These are phyloP conservation scores for Polyplosphaeria fusca DNA, from an alignment of 495 filamentous ascomycete species.

Conservation along the genomic window DNA sequence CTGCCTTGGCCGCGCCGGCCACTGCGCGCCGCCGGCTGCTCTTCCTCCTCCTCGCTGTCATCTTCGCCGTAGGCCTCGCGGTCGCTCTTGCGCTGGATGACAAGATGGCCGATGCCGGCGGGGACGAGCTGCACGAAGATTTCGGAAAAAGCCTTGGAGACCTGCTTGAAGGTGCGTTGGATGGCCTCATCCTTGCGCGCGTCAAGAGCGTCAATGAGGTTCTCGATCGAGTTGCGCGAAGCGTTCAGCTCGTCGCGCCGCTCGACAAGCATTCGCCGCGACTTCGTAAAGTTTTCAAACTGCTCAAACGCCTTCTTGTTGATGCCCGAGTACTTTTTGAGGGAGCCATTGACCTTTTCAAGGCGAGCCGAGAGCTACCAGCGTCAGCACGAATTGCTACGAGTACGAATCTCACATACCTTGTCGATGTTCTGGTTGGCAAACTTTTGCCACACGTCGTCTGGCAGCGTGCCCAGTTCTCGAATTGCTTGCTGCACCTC, in stretches of 20 bases:
- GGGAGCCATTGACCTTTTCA: constrained; percentile 85
- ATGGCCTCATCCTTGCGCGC: constrained; percentile 95
- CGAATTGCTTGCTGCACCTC: constrained; percentile 86
- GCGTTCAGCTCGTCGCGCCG: constrained; percentile 81
- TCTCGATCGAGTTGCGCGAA: constrained; percentile 78
- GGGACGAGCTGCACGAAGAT: constrained; percentile 96
- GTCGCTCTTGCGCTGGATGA: constrained; percentile 91
- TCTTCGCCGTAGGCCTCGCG: background rate
- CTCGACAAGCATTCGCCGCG: constrained; percentile 77
- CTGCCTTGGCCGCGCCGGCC: constrained; percentile 47
- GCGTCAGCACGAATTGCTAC: too few relatives aligned
- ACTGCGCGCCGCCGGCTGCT: constrained; percentile 51
- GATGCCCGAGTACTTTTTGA: constrained; percentile 95
- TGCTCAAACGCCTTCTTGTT: constrained; percentile 99
- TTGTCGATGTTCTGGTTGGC: constrained; percentile 72
- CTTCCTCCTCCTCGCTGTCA: constrained; percentile 52
- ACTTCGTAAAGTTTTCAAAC: constrained; percentile 92
- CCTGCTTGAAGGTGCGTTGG: constrained; percentile 96
- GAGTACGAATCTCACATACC: too few relatives aligned
- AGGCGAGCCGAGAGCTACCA: constrained; percentile 51
- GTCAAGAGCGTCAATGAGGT: constrained; percentile 87
- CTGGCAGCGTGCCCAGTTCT: constrained; percentile 87
- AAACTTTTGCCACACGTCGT: constrained; percentile 91
- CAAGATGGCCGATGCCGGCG: constrained; percentile 81
- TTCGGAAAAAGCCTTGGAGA: constrained; percentile 82